Conservation (phyloP, 1,284 basidiomycete species). For the Marasmius tenuissimus region DNA sequence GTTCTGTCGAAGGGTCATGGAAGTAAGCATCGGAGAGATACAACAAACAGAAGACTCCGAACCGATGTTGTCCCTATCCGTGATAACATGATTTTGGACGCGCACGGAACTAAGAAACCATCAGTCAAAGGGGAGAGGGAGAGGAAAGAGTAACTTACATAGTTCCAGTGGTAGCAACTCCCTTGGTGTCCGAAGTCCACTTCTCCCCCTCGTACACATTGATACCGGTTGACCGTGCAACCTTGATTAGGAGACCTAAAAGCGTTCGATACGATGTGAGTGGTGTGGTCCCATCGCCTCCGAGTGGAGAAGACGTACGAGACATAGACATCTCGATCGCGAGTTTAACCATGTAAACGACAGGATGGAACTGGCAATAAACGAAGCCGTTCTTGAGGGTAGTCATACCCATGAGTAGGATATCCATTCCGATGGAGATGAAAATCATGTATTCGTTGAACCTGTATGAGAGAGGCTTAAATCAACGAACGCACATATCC, state of each 20-base stretch:
- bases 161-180: background rate
- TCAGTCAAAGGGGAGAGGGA: background rate
- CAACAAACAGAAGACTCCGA: no score
- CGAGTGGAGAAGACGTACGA: background rate
- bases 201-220: background rate
- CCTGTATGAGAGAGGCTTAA: no score
- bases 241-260: conserved; percentile 2
- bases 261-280: no score
- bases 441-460: conserved; percentile 7
- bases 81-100: background rate
- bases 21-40: no score
- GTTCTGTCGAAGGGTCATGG: no score
- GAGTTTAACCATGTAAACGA: conserved; percentile 7
- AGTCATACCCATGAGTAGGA: background rate
- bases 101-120: background rate
- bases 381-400: background rate
- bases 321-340: conserved; percentile 6
- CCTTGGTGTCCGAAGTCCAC: background rate
- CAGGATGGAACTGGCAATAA: conserved; percentile 1
- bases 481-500: no score
- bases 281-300: background rate
- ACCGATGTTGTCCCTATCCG: no score
- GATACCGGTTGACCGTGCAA: conserved; percentile 5
- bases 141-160: background rate
- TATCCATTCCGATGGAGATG: conserved; percentile 3